A percentile compares a stretch with the other conserved stretches of the same genome.
Evolutionary conservation across 1,139 yeast species (phyloP).

Genomic region (Magnusiomyces tetraspermus): DNA sequence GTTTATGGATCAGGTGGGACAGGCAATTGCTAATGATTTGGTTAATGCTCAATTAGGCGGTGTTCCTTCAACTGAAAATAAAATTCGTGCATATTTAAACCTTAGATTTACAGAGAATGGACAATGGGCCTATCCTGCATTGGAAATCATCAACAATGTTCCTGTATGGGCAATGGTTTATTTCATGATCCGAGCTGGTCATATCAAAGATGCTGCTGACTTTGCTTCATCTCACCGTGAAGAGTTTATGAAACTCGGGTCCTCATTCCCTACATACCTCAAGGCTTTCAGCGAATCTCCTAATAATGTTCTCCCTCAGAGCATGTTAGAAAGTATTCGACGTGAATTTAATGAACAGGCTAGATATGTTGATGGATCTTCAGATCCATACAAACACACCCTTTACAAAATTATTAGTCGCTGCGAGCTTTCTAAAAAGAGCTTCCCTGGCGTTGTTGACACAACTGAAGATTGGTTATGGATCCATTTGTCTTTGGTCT

Average conservation of each 20-base stretch:
- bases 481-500: conserved; percentile 74
- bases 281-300: conserved; percentile 60
- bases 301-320: conserved; percentile 49
- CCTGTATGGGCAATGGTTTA: conserved; percentile 92
- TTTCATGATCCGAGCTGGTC: conserved; percentile 77
- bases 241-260: conserved; percentile 70
- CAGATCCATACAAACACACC: conserved; percentile 86
- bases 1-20: conserved; percentile 65
- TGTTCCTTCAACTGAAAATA: conserved; percentile 62
- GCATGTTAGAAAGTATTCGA: conserved; percentile 59
- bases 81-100: conserved; percentile 56
- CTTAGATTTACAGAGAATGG: conserved; percentile 35
- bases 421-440: conserved; percentile 70
- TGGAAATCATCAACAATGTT: conserved; percentile 62
- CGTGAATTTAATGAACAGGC: conserved; percentile 81
- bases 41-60: conserved; percentile 48
- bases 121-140: conserved; percentile 42
- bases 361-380: conserved; percentile 45
- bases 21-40: conserved; percentile 54
- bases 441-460: conserved; percentile 61
- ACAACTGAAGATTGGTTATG: conserved; percentile 96
- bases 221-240: conserved; percentile 45
- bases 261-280: conserved; percentile 71
- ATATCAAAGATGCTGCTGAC: conserved; percentile 65
- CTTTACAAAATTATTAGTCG: conserved; percentile 87